A percentile compares a stretch with the other conserved stretches of the same genome.
phyloP scores from a whole-genome alignment of 495 filamentous ascomycete genomes.

The Penicillium riverlandense region DNA sequence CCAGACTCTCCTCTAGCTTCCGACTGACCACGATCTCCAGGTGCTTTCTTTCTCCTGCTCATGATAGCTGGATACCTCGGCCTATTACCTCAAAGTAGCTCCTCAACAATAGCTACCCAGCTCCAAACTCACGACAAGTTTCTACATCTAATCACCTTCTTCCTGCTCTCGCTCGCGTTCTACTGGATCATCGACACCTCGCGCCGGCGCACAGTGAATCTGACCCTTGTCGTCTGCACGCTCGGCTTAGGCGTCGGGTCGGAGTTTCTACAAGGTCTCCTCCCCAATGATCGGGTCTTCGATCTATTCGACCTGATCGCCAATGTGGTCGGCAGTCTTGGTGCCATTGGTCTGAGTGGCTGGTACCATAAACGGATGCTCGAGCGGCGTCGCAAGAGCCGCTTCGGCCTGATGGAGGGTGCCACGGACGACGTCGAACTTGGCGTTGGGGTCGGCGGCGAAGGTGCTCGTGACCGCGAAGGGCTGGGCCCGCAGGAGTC shows the following conservation, averaged over 20 bases:
- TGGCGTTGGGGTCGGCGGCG: slow-evolving; percentile 42
- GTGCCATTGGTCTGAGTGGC: slow-evolving; percentile 63
- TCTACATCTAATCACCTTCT: slow-evolving; percentile 85
- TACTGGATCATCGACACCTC: slow-evolving; percentile 96
- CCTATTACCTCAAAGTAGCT: slow-evolving; percentile 53
- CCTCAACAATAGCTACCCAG: slow-evolving; percentile 58
- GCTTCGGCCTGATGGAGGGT: slow-evolving; percentile 58
- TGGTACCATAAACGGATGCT: slow-evolving; percentile 97
- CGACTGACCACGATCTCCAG: slow-evolving; percentile 21
- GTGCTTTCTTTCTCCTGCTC: slow-evolving; percentile 69
- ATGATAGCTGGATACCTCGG: slow-evolving; percentile 72
- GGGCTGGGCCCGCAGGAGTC: slow-evolving; percentile 52
- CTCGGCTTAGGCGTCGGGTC: slow-evolving; percentile 69
- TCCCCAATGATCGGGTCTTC: slow-evolving; percentile 77
- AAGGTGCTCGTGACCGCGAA: slow-evolving; percentile 39
- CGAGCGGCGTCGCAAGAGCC: slow-evolving; percentile 71
- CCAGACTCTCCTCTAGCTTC: slow-evolving; percentile 1
- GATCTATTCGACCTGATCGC: slow-evolving; percentile 81
- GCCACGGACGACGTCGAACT: slow-evolving; percentile 49
- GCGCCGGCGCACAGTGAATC: slow-evolving; percentile 72
- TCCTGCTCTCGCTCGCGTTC: slow-evolving; percentile 77
- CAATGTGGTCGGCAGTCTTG: slow-evolving; percentile 73
- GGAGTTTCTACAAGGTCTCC: slow-evolving; percentile 72
- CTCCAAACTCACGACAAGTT: slow-evolving; percentile 76
- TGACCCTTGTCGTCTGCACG: slow-evolving; percentile 79